Percentiles rank a stretch among this genome's conserved stretches.
Conservation (phyloP, 2,329 filamentous ascomycete species). For the Elsinoe ampelina region DNA sequence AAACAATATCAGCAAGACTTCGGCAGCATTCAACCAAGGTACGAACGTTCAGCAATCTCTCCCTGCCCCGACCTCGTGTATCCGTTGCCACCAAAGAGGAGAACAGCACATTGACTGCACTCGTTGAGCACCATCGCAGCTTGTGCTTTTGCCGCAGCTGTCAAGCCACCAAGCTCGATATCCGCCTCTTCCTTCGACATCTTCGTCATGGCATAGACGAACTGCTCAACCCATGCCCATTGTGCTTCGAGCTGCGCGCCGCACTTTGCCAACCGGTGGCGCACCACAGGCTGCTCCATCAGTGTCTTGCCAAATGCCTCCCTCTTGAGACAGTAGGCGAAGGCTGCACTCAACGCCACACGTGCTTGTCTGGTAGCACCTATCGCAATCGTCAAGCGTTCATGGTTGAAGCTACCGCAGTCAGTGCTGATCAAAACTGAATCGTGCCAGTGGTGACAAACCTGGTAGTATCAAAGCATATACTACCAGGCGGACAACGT, state of each 20-base stretch:
- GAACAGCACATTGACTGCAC: slow-evolving; percentile 58
- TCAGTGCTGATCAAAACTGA: background rate
- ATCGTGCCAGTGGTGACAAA: too few relatives aligned
- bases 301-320: slow-evolving; percentile 60
- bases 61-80: slow-evolving; percentile 62
- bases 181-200: slow-evolving; percentile 52
- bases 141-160: slow-evolving; percentile 63
- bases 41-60: slow-evolving; percentile 55
- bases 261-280: slow-evolving; percentile 62
- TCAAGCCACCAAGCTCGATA: slow-evolving; percentile 59
- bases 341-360: slow-evolving; percentile 50
- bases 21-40: background rate
- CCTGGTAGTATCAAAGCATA: too few relatives aligned
- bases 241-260: slow-evolving; percentile 60
- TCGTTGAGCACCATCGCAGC: slow-evolving; percentile 62
- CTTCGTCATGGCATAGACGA: slow-evolving; percentile 58
- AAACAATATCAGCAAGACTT: background rate
- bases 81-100: slow-evolving; percentile 67
- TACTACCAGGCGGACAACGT: too few relatives aligned
- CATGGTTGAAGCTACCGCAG: slow-evolving; percentile 62
- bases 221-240: slow-evolving; percentile 64
- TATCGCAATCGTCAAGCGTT: slow-evolving; percentile 59
- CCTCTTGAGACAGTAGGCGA: slow-evolving; percentile 55
- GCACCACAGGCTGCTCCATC: slow-evolving; percentile 65
- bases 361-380: slow-evolving; percentile 53